Evolutionary conservation across 352 stramenopile species (phyloP).

Genomic region (Thraustotheca clavata): DNA sequence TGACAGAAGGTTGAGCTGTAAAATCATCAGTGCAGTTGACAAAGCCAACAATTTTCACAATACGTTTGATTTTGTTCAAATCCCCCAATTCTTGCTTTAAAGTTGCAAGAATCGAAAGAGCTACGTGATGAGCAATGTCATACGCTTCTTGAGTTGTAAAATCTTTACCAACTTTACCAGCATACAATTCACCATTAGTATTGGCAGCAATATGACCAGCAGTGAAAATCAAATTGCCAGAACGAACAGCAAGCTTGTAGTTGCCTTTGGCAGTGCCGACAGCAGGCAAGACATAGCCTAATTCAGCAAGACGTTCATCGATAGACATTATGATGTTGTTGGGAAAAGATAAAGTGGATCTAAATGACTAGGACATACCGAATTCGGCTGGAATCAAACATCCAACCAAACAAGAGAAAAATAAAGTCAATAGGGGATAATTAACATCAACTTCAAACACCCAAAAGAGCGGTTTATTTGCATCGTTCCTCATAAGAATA

Average conservation of each 20-base stretch:
- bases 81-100: conserved; percentile 39
- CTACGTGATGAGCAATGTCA: conserved; percentile 39
- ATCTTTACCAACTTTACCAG: conserved; percentile 42
- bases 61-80: conserved; percentile 52
- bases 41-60: conserved; percentile 85
- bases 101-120: conserved; percentile 51
- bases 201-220: conserved; percentile 30
- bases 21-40: conserved; percentile 69
- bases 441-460: too few species aligned
- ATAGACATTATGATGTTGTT: not conserved
- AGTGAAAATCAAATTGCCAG: conserved; percentile 33
- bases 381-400: too few species aligned
- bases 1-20: conserved; percentile 51
- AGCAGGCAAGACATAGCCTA: conserved; percentile 33
- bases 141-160: conserved; percentile 51
- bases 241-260: conserved; percentile 28
- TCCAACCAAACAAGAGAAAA: not conserved
- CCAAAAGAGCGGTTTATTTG: too few species aligned
- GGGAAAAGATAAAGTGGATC: conserved; percentile 6
- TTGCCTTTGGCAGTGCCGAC: conserved; percentile 37
- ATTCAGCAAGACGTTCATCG: conserved; percentile 25
- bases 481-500: too few species aligned
- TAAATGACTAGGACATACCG: too few species aligned
- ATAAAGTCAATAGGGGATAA: too few species aligned
- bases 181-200: conserved; percentile 28